These are phyloP conservation scores for Amanita thiersii DNA, from an alignment of 768 basidiomycete genomes.

Conservation along the genomic window DNA sequence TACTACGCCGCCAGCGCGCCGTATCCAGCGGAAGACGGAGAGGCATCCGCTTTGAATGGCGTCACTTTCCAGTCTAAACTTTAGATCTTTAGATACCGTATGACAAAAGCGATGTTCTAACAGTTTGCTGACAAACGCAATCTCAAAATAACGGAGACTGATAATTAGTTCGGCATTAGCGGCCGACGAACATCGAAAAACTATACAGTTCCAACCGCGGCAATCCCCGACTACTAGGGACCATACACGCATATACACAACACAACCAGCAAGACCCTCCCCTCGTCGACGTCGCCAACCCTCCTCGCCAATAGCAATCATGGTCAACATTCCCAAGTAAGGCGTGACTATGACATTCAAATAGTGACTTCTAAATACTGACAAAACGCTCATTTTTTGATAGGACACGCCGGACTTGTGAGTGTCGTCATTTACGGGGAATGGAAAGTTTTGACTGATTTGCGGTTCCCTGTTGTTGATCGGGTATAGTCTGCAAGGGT, in stretches of 20 bases:
- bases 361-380: slow-evolving; percentile 7
- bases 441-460: slow-evolving; percentile 1
- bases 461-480: slow-evolving; percentile 3
- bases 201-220: slow-evolving; percentile 32
- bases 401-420: slow-evolving; percentile 93
- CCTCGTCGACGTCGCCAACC: slow-evolving; percentile 34
- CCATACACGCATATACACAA: slow-evolving; percentile 16
- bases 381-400: slow-evolving; percentile 10
- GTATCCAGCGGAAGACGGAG: too few relatives aligned
- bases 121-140: too few relatives aligned
- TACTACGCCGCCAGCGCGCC: too few relatives aligned
- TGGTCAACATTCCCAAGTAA: slow-evolving; percentile 96
- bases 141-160: too few relatives aligned
- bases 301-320: slow-evolving; percentile 27
- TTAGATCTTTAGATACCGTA: too few relatives aligned
- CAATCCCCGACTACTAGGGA: slow-evolving; percentile 21
- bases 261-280: slow-evolving; percentile 24
- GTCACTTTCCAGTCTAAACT: too few relatives aligned
- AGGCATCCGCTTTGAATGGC: too few relatives aligned
- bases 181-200: too few relatives aligned
- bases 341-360: slow-evolving; percentile 29
- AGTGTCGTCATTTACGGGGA: slow-evolving; percentile 27
- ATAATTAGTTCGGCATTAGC: too few relatives aligned
- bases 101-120: too few relatives aligned
- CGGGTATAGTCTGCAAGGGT: slow-evolving; percentile 78